Percentiles rank a stretch among this genome's conserved stretches.
Conservation (phyloP, 257 asterid genomes). For the Asclepias syriaca region DNA sequence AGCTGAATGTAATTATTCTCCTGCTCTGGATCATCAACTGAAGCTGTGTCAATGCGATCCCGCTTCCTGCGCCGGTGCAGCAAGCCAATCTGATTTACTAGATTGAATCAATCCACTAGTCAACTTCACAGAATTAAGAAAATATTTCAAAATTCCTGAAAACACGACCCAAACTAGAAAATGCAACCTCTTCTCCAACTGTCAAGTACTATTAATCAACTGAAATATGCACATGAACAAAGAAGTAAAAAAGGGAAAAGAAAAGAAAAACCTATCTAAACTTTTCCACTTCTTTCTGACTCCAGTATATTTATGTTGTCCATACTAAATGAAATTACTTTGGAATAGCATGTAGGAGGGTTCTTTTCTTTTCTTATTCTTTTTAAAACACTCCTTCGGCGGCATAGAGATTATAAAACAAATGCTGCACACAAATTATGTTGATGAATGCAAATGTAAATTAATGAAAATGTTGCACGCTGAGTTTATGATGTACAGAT, state of each 20-base stretch:
- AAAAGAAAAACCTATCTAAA: not conserved
- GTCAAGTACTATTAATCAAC: not conserved
- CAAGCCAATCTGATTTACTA: not conserved
- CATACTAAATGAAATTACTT: not conserved
- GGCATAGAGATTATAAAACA: not conserved
- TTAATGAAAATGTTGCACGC: not conserved
- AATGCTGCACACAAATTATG: too few relatives aligned
- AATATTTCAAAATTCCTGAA: not conserved
- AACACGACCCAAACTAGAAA: not conserved
- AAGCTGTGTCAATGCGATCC: not conserved
- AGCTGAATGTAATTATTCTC: not conserved
- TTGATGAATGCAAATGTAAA: too few relatives aligned
- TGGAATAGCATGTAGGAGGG: not conserved
- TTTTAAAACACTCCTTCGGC: not conserved
- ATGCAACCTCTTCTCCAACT: not conserved
- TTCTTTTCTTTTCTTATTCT: not conserved
- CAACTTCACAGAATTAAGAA: not conserved
- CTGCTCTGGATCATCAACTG: not conserved
- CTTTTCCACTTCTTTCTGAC: not conserved
- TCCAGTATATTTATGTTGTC: not conserved
- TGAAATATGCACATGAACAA: not conserved
- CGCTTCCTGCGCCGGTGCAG: not conserved
- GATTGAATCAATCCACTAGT: not conserved
- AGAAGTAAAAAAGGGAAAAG: not conserved
- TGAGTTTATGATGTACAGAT: not conserved